Evolutionary conservation across 2,329 filamentous ascomycete genomes (phyloP).

Genomic region (Aspergillus intermedius): DNA sequence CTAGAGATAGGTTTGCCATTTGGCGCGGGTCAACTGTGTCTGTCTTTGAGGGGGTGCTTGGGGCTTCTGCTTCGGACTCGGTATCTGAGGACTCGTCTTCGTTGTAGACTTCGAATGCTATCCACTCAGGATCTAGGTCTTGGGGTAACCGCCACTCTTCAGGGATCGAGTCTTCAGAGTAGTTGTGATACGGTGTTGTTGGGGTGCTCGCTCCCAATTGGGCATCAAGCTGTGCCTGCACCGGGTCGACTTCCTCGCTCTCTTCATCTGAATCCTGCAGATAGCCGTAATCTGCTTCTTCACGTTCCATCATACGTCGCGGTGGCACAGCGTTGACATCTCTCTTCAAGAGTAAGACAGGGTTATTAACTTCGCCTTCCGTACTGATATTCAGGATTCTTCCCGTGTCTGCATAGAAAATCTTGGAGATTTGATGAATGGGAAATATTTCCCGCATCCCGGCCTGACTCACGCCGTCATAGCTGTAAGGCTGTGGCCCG

Average conservation of each 20-base stretch:
- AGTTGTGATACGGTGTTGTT: slow-evolving; percentile 6
- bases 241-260: slow-evolving; percentile 40
- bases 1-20: slow-evolving; percentile 45
- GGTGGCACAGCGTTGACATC: slow-evolving; percentile 60
- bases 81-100: slow-evolving; percentile 55
- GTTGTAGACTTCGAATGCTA: slow-evolving; percentile 78
- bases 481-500: slow-evolving; percentile 50
- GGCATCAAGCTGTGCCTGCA: slow-evolving; percentile 33
- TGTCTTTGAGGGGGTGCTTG: slow-evolving; percentile 17
- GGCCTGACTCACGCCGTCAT: slow-evolving; percentile 55
- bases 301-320: slow-evolving; percentile 50
- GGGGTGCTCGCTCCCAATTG: slow-evolving; percentile 20
- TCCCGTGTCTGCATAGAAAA: slow-evolving; percentile 88
- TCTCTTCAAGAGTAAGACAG: slow-evolving; percentile 67
- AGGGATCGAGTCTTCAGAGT: slow-evolving; percentile 26
- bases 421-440: slow-evolving; percentile 73
- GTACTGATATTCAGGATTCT: slow-evolving; percentile 77
- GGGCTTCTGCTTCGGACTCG: slow-evolving; percentile 39
- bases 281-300: slow-evolving; percentile 32
- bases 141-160: slow-evolving; percentile 58
- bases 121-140: slow-evolving; percentile 81
- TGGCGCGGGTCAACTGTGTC: slow-evolving; percentile 38
- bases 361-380: slow-evolving; percentile 63
- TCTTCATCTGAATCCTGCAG: slow-evolving; percentile 22
- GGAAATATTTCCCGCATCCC: slow-evolving; percentile 63